Evolutionary conservation across 163 green algal species (phyloP).

Genomic region (Volvox carteri): DNA sequence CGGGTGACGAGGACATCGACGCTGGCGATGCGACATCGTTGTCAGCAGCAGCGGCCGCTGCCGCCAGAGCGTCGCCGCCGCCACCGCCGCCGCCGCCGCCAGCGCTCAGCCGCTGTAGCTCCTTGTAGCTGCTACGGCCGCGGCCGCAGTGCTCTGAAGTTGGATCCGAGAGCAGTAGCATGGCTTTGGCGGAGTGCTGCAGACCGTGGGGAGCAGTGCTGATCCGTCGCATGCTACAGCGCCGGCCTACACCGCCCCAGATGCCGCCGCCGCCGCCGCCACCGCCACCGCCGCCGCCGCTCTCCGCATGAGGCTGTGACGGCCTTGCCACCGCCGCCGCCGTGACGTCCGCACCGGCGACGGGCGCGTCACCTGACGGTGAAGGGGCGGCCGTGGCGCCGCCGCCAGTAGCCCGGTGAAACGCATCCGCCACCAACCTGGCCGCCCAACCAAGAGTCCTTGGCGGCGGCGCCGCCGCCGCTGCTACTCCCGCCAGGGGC

Average conservation of each 20-base stretch:
- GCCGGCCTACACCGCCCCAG: background rate
- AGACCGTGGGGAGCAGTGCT: conserved; percentile 4
- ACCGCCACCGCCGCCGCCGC: background rate
- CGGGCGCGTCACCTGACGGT: background rate
- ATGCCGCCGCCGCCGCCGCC: background rate
- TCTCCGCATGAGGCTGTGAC: background rate
- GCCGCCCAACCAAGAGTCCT: conserved; percentile 15
- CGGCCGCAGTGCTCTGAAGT: conserved; percentile 7
- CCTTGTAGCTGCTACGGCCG: conserved; percentile 28
- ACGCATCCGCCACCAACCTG: background rate
- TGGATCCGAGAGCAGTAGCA: conserved; percentile 43
- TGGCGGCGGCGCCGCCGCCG: background rate
- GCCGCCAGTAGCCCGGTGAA: background rate
- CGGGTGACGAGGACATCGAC: background rate
- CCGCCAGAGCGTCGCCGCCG: background rate
- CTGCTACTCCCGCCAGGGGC: background rate
- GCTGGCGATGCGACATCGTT: background rate
- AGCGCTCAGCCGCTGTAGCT: conserved; percentile 35
- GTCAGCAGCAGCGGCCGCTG: background rate
- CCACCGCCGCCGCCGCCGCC: background rate
- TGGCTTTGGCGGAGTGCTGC: background rate
- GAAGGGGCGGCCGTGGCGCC: background rate
- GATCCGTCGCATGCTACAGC: conserved; percentile 22
- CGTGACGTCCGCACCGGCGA: background rate
- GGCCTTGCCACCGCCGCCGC: background rate